Evolutionary conservation across 2,329 filamentous ascomycete genomes (phyloP), one percentile per base, ranked within the genome.

Genomic region (Claviceps africana): DNA sequence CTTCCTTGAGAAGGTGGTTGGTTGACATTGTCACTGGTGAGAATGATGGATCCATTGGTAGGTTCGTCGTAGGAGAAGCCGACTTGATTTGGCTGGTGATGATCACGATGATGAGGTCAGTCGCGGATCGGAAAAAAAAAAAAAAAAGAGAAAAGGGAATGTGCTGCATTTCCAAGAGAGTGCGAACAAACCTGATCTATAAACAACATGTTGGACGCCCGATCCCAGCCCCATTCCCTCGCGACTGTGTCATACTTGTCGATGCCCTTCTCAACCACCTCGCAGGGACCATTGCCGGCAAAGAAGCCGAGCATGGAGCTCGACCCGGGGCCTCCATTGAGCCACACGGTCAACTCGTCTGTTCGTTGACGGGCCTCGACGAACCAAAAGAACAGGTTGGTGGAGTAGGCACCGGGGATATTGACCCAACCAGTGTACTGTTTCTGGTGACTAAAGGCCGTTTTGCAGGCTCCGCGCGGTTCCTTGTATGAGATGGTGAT

Each of bases 401-500:
- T 74, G 19, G 72, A 66, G 57, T 72, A 78, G 30, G 69, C 65
- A 45, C 72, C 81, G 5, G 81, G 79, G 5, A 86, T 66, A 51
- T 68, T 74, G 52, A 87, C 78, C 75, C 85, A 86, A 60, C 84
- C 84, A 4, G 81, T 79, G 61, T 82, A 85, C 63, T 87, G 84
- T 63, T 81, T 76, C 64, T 88, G 84, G 1, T 70, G 72, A 45
- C 72, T 62, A 59, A 85, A 85, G 8, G 77, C 78, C 1, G 84
- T 86, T 47, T 71, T 75, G 64, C 85, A 88, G 13, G 76, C 81
- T 46, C 77, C 79, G 8, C 70, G 64, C 4, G 77, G 73, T 37
- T 73, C 69, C 61, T 83, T 86, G 72, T 84, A 88, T 52, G 78
- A 77, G 61, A 88, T 78, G 54, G 77, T 82, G 61, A 88, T 78